Evolutionary conservation across 2,329 filamentous ascomycete species (phyloP), one percentile per base, ranked within the genome.

Genomic region (Xylaria sp.): DNA sequence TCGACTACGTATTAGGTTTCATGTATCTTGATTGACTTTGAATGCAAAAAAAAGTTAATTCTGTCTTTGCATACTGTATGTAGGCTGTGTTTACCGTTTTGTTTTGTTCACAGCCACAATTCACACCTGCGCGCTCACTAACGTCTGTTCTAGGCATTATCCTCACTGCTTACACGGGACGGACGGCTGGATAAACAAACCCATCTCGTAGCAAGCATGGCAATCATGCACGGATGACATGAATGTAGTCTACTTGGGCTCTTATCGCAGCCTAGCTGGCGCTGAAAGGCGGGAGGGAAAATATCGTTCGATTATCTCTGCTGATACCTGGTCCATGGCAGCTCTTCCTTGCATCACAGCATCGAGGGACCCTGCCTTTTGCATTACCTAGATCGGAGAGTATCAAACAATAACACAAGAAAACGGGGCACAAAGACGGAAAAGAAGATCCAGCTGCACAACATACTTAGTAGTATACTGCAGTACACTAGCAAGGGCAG

Each of bases 211-310:
- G 49, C 54, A 36, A 33, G 39, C 36, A 64, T 54, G 48, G 25
- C 61, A 36, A 52, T 41, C 41, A 68, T 68, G 66, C 61, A 64
- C 39, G 48, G 33, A 60, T 68, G 66, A 60, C 66, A 64, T 60
- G 66, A 55, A 62, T 55, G 23, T 43, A 43, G 60, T 39, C 61
- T 20, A 68, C 60, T 64, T 60, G 66, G 51, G 48, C 60, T 55
- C 49, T 31, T 33, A 23, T 41, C 33, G 39, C 56, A 25, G 20
- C 49, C 49, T 60, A 23, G 61, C 49, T 59, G 20, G 39, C 61
- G 36, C 46, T 62, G 65, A 18, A 46, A 46, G 33, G 33, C 8
- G 33, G 33, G 33, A 12, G 18, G 5, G 6, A 49, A 41, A 28
- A 54, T 12, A 64, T 68, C 55, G 39, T 68, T 68, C 66, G 60